Base-by-base conservation (phyloP, 768 basidiomycete species). In the Naganishia kalamii region DNA sequence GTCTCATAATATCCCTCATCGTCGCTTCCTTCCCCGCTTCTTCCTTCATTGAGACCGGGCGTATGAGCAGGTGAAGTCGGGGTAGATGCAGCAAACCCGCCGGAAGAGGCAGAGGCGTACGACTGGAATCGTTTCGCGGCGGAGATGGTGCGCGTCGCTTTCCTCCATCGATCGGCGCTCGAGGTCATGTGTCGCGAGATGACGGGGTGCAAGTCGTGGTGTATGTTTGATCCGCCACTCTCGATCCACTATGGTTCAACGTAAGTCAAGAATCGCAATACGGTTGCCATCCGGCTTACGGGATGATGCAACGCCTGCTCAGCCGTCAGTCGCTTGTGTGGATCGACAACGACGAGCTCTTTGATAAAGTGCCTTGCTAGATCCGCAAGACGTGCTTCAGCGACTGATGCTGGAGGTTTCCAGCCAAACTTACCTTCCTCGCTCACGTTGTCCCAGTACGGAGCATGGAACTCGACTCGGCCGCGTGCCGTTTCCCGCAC, bases 381-480 rank as follows among this genome's bases (percentile, higher is more conserved):
- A 11, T 21, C 13, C 15, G 66, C 13, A 2, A 54, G 6, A 32
- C 2, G n/a, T 41, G 29, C 25, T n/a, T 41, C 11, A 13, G n/a
- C 33, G 35, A 63, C 44, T 29, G 19, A 51, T 29, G 8, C 29
- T 27, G 50, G n/a, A n/a, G n/a, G n/a, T n/a, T 5, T 11, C 57
- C 29, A 52, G 17, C 37, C 48, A 10, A 13, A 74, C 80, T 35
- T 46, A 88, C 90, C 90, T 79, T 87, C 83, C 2, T 80, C 73
- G 1, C 89, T 90, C 41, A 94, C 84, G 65, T 94, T 96, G 78
- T 85, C 84, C 96, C 96, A 99, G 68, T 92, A 99, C 35, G 86
- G 83, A 30, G 92, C 89, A 69, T 97, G 94, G 75, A 99, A 98
- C 69, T 88, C 87, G 50, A 97, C 83, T 70, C 85, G 86, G 0